These are phyloP conservation scores for Peltaster fructicola DNA, from an alignment of 2,329 filamentous ascomycete genomes.

Conservation along the genomic window DNA sequence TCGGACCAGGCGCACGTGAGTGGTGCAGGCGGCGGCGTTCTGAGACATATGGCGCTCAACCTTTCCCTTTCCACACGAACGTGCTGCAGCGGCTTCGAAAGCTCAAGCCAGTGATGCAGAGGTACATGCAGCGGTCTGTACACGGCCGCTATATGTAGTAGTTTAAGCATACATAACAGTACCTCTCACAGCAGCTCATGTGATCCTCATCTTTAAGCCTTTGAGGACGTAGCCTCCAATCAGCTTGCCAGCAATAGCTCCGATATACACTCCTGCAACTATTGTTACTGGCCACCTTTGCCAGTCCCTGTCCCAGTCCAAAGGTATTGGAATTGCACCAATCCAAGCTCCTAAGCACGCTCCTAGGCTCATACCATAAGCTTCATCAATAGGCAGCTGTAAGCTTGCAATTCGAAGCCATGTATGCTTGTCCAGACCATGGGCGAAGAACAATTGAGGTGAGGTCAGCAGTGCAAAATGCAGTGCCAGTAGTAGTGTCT, in stretches of 20 bases:
- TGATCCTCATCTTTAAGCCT: slow-evolving; percentile 28
- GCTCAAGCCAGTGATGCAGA: too few species aligned
- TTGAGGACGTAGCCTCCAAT: slow-evolving; percentile 33
- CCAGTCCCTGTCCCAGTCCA: slow-evolving; percentile 99
- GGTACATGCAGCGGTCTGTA: too few species aligned
- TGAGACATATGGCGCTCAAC: too few species aligned
- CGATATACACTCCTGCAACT: slow-evolving; percentile 62
- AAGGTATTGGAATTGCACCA: slow-evolving; percentile 81
- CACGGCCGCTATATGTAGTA: too few species aligned
- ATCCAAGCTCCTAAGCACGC: slow-evolving; percentile 72
- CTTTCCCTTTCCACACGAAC: too few species aligned
- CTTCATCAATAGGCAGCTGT: slow-evolving; percentile 59
- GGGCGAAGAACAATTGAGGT: slow-evolving; percentile 69
- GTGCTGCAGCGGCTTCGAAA: too few species aligned
- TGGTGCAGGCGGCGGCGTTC: too few species aligned
- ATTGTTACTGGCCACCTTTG: slow-evolving; percentile 96
- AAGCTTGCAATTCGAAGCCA: slow-evolving; percentile 57
- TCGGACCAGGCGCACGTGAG: too few species aligned
- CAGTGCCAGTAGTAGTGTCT: slow-evolving; percentile 64
- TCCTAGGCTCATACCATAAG: slow-evolving; percentile 68
- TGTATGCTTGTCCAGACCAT: slow-evolving; percentile 53
- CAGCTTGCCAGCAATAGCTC: slow-evolving; percentile 54
- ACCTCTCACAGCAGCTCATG: too few species aligned
- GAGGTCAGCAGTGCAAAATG: slow-evolving; percentile 66
- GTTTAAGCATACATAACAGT: too few species aligned